Evolutionary conservation across 73 alveolate genomes (phyloP), one percentile per base, ranked within the genome.

Genomic region (Halteria grandinella): DNA sequence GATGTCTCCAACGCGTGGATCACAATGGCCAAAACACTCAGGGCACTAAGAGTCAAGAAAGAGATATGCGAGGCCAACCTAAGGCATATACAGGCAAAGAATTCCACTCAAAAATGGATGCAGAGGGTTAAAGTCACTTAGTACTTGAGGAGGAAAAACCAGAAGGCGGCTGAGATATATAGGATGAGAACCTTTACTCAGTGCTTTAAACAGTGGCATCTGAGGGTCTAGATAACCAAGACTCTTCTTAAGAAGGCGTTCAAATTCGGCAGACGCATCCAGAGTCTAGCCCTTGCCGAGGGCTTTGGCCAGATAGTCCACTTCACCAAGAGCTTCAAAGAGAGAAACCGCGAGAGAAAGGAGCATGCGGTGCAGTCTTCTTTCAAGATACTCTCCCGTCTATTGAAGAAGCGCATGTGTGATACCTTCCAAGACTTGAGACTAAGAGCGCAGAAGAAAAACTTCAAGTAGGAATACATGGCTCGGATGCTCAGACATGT

Each of bases 321-420:
- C 43, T 31, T 51, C 36, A 51, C 40, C n/a, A 29, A n/a, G 27
- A 28, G 69, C 7, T 8, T 47, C 3, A 66, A 60, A 1, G 88
- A 83, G 25, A 74, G 93, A 41, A 51, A 45, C 2, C 37, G 41
- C n/a, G 93, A 84, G 52, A 17, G 86, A 4, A 84, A 75, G 47
- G 51, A 37, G 55, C 88, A 84, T 75, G 87, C 85, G 12, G 74
- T 70, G 2, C 18, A 36, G 20, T 59, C 66, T 18, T 25, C 75
- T 10, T 41, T 52, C 49, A 20, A 72, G 21, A 34, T 74, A 11
- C 44, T 75, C 32, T 15, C 66, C 32, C 28, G 75, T 5, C 58
- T 84, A 8, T n/a, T 76, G 25, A 59, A 58, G 23, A 20, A 27
- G 17, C 55, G 76, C 34, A 4, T 83, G 41, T n/a, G 58, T 5